Base-by-base conservation (phyloP, 2,329 filamentous ascomycete species). In the Trichoderma koningii region DNA sequence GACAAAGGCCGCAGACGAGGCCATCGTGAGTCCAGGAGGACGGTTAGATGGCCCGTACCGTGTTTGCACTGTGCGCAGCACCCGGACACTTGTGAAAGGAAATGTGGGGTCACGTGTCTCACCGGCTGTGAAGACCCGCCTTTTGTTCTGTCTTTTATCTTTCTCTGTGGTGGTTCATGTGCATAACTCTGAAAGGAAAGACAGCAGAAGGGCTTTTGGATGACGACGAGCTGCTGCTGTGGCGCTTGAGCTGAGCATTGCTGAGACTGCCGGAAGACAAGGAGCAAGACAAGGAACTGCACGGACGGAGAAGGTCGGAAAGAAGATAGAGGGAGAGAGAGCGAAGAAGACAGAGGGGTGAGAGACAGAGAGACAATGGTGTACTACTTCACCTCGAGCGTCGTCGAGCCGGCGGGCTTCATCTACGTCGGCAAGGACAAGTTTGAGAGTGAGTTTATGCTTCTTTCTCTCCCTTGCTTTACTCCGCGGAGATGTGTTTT, bases 351-450 rank as follows among this genome's bases (percentile, higher is more conserved):
- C 21, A 42, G 3, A 26, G 14, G 12, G 12, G 42, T 30, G 30
- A 30, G 7, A 23, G 44, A 7, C 17, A 21, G 45, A 21, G 28
- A 53, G n/a, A n/a, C n/a, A n/a, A 96, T 99, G 95, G 95, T 99
- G 53, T 97, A 91, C 80, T 98, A 98, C 78, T 98, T 95, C 77
- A 95, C 88, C 1, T 98, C 94, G 28, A 94, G 86, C 67, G 87
- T 88, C 48, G 92, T 96, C 45, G 84, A 88, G 14, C 94, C 95
- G 2, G 76, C 92, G 38, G 94, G 92, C 48, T 93, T 89, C 75
- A 88, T 99, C 74, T 99, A 99, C 76, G 92, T 97, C 66, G 95
- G 95, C 78, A 99, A 98, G 79, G 95, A 99, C 83, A 99, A 99
- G 81, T 93, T 95, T 72, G 95, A 99, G 82, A 99, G 95, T 97